Evolutionary conservation across 495 filamentous ascomycete species (phyloP), one percentile per base, ranked within the genome.

Genomic region (Cercophora sp.): DNA sequence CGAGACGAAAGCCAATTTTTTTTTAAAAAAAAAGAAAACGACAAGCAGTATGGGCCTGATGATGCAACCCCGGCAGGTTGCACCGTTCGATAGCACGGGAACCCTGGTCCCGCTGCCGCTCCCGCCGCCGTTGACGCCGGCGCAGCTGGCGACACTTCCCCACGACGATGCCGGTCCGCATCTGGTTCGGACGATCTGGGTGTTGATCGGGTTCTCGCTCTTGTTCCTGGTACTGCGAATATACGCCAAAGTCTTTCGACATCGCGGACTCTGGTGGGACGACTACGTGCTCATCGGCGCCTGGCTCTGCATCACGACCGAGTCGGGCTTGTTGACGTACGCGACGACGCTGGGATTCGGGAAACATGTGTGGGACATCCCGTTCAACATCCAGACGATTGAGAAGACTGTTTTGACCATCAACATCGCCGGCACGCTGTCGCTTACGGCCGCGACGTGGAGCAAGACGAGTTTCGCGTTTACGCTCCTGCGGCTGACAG

Each of bases 391-490:
- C 13, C 19, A 11, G 3, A 36, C 4, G 4, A 47, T 60, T 15
- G 25, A 25, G n/a, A 20, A 22, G 24, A 22, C 62, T 18, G 24
- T 55, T n/a, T 10, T 61, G n/a, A 34, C 47, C 2, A 53, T 47
- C 41, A 39, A 52, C 41, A n/a, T 63, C 0, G 32, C 55, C 1
- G 50, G 55, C 22, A 45, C 58, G 4, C 22, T 66, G 15, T 54
- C 42, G 26, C 40, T 50, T 19, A 39, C 55, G 3, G 56, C 52
- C 31, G 34, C 58, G 49, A 42, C 26, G 22, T 51, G 48, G 48
- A 20, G 15, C 46, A 72, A 72, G 52, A 70, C 64, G 2, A 64
- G 61, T 19, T 72, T 72, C 42, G 69, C 60, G 4, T 44, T 65
- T n/a, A 67, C 64, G 2, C 48, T 67, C 25, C 52, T 67, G n/a